Base-by-base conservation (phyloP, 2,329 filamentous ascomycete species). In the Neonectria neomacrospora region DNA sequence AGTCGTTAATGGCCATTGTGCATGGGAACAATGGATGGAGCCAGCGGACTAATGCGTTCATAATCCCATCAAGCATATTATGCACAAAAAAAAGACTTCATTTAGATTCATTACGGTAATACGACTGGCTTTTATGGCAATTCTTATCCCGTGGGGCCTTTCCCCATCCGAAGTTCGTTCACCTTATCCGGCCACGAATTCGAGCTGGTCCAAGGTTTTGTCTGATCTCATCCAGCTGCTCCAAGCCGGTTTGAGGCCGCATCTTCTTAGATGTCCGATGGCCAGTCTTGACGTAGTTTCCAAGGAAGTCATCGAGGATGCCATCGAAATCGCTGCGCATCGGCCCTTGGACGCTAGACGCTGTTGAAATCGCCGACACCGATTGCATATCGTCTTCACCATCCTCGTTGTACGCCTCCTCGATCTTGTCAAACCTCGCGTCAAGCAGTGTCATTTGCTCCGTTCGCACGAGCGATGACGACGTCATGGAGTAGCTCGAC, bases 251-350 rank as follows among this genome's bases (percentile, higher is more conserved):
- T 76, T 91, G 90, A 68, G 91, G 89, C 75, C 91, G 92, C 18
- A 90, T 90, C 80, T 94, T 93, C 81, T 94, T 95, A 20, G 93
- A 86, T 11, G 85, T 82, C 76, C 89, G 90, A 81, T 93, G 94
- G 2, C 91, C 91, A 23, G 85, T 85, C 79, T 88, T 90, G 10
- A 87, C 87, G 75, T 92, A 91, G 34, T 84, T 89, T 9, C 89
- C 91, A 26, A 98, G 80, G 80, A 99, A 99, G 60, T 97, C 94
- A 75, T 98, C 95, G 84, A 99, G 89, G 75, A 98, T 93, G 65
- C 84, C 87, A 75, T 97, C 90, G 78, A 99, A 97, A 76, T 97
- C 94, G 41, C 85, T 82, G 48, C 93, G 84, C 39, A 93, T 81
- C 10, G 90, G 86, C 0, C 90, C 91, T 75, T 80, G 86, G 1